Conservation (phyloP, 2,329 filamentous ascomycete genomes). For the Phialocephala subalpina region DNA sequence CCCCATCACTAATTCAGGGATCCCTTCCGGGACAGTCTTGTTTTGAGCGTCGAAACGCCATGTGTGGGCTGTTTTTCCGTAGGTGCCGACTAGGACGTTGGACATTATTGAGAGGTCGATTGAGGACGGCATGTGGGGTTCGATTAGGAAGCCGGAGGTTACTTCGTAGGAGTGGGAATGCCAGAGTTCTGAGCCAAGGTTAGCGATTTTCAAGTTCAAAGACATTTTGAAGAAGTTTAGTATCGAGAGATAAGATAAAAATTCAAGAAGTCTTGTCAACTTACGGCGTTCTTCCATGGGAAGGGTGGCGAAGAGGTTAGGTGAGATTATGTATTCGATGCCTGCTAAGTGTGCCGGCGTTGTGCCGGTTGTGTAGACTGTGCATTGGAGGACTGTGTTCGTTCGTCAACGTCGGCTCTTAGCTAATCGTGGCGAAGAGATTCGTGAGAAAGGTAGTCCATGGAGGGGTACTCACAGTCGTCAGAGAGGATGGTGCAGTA, state of each 20-base stretch:
- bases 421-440: too few relatives aligned
- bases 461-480: slow-evolving; percentile 54
- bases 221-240: too few relatives aligned
- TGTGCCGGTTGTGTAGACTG: slow-evolving; percentile 77
- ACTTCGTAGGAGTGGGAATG: slow-evolving; percentile 57
- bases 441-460: not conserved
- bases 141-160: not conserved
- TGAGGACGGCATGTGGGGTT: not conserved
- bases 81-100: not conserved
- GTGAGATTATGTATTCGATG: slow-evolving; percentile 76
- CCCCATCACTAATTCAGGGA: not conserved
- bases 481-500: slow-evolving; percentile 78
- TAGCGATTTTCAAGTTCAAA: too few relatives aligned
- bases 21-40: not conserved
- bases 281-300: slow-evolving; percentile 70
- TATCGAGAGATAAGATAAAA: too few relatives aligned
- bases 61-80: not conserved
- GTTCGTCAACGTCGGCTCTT: too few relatives aligned
- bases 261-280: too few relatives aligned
- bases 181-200: too few relatives aligned
- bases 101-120: not conserved
- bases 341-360: slow-evolving; percentile 78
- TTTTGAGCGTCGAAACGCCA: not conserved
- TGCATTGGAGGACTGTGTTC: slow-evolving; percentile 74
- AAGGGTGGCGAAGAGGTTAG: slow-evolving; percentile 70